Evolutionary conservation across 345 rosid genomes (phyloP), one percentile per base, ranked within the genome.

Genomic region (Hirschfeldia incana): DNA sequence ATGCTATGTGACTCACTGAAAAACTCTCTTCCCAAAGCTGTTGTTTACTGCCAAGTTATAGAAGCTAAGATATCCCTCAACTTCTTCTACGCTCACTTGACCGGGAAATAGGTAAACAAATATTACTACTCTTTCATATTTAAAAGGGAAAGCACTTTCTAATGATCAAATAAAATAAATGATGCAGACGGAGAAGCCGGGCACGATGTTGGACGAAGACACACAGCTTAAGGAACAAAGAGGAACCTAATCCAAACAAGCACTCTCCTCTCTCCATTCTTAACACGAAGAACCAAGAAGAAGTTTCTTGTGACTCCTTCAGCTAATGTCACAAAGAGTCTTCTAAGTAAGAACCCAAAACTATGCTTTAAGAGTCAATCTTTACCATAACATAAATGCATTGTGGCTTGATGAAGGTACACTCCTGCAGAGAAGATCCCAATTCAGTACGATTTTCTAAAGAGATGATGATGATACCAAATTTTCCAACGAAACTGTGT

Each of bases 121-220:
- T 29, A 4, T 6, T 29, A 63, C 16, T 46, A 42, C 53, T 5
- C 16, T 12, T 12, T 46, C 63, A 49, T 0, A 30, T 11, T 7
- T 30, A 74, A 49, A 13, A 51, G 30, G 11, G 8, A 10, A 12
- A 51, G 28, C 27, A 17, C 46, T 74, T 51, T 34, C 5, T 21
- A 65, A 11, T 51, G 49, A 49, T 60, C 4, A 1, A 17, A 30
- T 27, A 28, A 7, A 28, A 21, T 0, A 46, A 70, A 1, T 5
- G 12, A 5, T 82, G 83, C 87, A 95, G 96, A 93, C 83, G 84
- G 99, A 91, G 86, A 85, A 88, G 81, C 92, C 91, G n/a, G 91
- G 99, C 0, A 86, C 90, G 7, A 95, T 93, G 98, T 77, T 95
- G 85, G 99, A 93, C 58, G 99, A 95, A 84, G 98, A 95, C 80